Conservation (phyloP, 179 eudicot species). For the Drosera spatulata region DNA sequence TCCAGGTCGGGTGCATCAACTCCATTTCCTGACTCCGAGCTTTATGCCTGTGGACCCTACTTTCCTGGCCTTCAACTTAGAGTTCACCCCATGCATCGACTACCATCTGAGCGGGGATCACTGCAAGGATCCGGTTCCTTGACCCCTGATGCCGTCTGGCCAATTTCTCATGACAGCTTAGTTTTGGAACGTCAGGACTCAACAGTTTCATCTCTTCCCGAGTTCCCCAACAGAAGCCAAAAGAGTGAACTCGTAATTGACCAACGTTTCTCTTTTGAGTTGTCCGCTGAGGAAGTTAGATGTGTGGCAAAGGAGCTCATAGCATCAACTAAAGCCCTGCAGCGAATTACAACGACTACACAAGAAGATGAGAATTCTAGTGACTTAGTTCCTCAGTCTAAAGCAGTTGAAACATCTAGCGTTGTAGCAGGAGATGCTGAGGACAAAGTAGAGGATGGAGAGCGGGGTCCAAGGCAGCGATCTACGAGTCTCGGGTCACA, state of each 20-base stretch:
- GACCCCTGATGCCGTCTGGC: constrained; percentile 35
- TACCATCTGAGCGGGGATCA: constrained; percentile 47
- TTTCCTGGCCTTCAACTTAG: constrained; percentile 40
- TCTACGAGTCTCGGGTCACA: constrained; percentile 64
- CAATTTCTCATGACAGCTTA: constrained; percentile 21
- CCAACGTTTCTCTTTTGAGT: constrained; percentile 79
- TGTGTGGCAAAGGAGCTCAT: constrained; percentile 71
- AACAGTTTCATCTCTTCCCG: constrained; percentile 34
- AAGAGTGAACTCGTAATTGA: constrained; percentile 29
- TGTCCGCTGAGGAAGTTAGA: constrained; percentile 77
- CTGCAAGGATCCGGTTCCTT: constrained; percentile 49
- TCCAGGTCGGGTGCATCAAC: constrained; percentile 85
- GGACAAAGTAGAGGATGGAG: constrained; percentile 37
- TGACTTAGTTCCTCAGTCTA: constrained; percentile 7
- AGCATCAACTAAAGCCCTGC: constrained; percentile 29
- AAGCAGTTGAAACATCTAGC: constrained; percentile 9
- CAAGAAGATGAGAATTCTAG: constrained; percentile 12
- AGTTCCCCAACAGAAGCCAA: constrained; percentile 23
- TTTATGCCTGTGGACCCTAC: constrained; percentile 28
- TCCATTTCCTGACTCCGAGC: constrained; percentile 65
- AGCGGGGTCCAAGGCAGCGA: constrained; percentile 46
- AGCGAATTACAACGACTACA: constrained; percentile 2
- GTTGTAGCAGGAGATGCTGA: constrained; percentile 10
- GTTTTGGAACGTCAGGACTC: constrained; percentile 44
- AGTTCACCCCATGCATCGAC: constrained; percentile 43